Percentiles rank a stretch among this genome's conserved stretches.
These are phyloP conservation scores for Cystofilobasidium macerans DNA, from an alignment of 768 basidiomycete genomes.

Conservation along the genomic window DNA sequence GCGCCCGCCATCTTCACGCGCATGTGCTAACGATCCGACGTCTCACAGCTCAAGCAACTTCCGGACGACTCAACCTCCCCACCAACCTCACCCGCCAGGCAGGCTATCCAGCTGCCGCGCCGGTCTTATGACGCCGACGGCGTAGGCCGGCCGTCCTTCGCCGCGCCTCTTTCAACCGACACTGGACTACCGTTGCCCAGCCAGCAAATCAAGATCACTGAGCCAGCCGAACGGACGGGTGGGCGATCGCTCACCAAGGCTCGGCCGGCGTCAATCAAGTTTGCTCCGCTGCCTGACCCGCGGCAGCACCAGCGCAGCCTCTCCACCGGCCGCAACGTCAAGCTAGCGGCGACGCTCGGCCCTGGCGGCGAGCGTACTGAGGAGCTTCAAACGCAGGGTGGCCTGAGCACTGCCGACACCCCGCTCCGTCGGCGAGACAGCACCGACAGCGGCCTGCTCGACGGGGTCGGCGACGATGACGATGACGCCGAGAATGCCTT, in stretches of 20 bases:
- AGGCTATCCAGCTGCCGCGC: background rate
- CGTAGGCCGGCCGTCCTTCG: too few species aligned
- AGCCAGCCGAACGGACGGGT: background rate
- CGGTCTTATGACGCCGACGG: background rate
- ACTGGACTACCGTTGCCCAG: background rate
- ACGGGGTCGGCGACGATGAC: background rate
- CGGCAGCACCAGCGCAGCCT: constrained; percentile 11
- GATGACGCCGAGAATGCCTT: background rate
- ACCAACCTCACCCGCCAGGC: background rate
- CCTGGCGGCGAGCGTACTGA: constrained; percentile 10
- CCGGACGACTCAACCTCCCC: too few species aligned
- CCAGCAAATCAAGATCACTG: background rate
- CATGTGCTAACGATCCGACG: too few species aligned
- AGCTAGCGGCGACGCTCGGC: constrained; percentile 6
- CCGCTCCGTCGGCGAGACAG: background rate
- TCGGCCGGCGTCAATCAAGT: constrained; percentile 16
- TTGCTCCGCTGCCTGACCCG: constrained; percentile 22
- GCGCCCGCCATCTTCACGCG: too few species aligned
- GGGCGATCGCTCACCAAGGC: background rate
- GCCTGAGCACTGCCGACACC: background rate
- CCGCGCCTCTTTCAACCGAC: background rate
- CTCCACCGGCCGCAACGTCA: constrained; percentile 19
- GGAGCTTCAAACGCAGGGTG: constrained; percentile 7
- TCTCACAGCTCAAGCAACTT: background rate
- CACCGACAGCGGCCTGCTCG: background rate